These are phyloP conservation scores for Coemansia sp. DNA, from an alignment of 192 early-diverging fungal species.

Conservation along the genomic window DNA sequence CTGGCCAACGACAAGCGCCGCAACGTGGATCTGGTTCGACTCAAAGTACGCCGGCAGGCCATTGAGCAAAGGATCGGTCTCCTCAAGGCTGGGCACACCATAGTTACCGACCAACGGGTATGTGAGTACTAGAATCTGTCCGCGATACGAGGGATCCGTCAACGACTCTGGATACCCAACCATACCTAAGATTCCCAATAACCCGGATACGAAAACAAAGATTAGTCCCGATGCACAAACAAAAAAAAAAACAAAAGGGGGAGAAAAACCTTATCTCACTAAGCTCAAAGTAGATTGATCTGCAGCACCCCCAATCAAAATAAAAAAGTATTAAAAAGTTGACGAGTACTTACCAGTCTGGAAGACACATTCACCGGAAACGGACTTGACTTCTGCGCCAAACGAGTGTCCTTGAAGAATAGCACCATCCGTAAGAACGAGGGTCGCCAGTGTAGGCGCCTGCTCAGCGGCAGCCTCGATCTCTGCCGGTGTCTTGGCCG, in stretches of 20 bases:
- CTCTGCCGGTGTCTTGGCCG: conserved; percentile 46
- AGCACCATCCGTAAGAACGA: conserved; percentile 86
- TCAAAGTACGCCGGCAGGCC: conserved; percentile 95
- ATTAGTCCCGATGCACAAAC: background rate
- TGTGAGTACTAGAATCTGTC: conserved; percentile 97
- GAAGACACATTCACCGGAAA: conserved; percentile 98
- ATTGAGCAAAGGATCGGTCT: conserved; percentile 80
- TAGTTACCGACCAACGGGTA: conserved; percentile 99
- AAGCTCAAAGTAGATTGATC: conserved; percentile 4
- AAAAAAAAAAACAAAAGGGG: background rate
- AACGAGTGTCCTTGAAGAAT: conserved; percentile 92
- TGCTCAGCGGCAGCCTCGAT: conserved; percentile 30
- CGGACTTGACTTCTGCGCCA: conserved; percentile 81
- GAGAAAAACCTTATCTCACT: background rate
- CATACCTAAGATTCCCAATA: conserved; percentile 64
- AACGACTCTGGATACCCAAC: conserved; percentile 99
- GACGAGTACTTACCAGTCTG: conserved; percentile 82
- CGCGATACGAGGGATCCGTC: conserved; percentile 97
- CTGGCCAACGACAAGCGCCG: conserved; percentile 89
- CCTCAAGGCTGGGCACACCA: conserved; percentile 90
- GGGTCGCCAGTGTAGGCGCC: conserved; percentile 59
- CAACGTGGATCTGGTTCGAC: conserved; percentile 91
- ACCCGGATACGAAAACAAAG: background rate
- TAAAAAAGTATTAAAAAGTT: background rate
- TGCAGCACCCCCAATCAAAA: conserved; percentile 4